Evolutionary conservation across 2,329 filamentous ascomycete species (phyloP).

Genomic region (Chaetomium sp.): DNA sequence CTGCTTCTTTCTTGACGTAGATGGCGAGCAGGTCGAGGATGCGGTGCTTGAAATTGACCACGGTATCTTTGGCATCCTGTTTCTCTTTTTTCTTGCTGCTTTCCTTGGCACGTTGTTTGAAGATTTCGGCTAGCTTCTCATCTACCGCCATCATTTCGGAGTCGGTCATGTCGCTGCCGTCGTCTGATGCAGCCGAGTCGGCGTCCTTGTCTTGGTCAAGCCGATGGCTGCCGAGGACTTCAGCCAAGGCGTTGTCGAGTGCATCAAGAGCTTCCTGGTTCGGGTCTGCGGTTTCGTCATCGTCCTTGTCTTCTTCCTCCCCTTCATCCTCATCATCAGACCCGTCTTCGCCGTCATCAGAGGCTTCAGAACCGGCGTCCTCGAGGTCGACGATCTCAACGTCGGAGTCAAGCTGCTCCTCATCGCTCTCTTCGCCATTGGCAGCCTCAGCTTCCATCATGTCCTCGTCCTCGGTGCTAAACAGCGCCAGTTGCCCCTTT

Average conservation of each 20-base stretch:
- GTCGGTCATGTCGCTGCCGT: conserved; percentile 83
- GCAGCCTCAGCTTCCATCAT: conserved; percentile 47
- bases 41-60: conserved; percentile 91
- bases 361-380: conserved; percentile 34
- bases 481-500: conserved; percentile 79
- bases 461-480: conserved; percentile 60
- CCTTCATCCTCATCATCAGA: conserved; percentile 32
- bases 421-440: conserved; percentile 33
- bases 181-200: conserved; percentile 50
- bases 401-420: conserved; percentile 36
- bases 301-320: conserved; percentile 37
- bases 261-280: conserved; percentile 40
- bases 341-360: conserved; percentile 33
- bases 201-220: conserved; percentile 54
- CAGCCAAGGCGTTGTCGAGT: conserved; percentile 68
- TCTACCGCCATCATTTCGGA: conserved; percentile 92
- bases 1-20: conserved; percentile 72
- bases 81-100: conserved; percentile 73
- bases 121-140: conserved; percentile 74
- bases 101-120: conserved; percentile 66
- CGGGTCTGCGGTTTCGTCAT: conserved; percentile 38
- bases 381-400: conserved; percentile 39
- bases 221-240: conserved; percentile 66
- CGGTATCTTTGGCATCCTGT: conserved; percentile 79
- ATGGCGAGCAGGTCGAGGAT: conserved; percentile 82